Percentiles rank a stretch among this genome's conserved stretches.
phyloP scores from a whole-genome alignment of 805 yeast species.

The Yarrowia alimentaria region DNA sequence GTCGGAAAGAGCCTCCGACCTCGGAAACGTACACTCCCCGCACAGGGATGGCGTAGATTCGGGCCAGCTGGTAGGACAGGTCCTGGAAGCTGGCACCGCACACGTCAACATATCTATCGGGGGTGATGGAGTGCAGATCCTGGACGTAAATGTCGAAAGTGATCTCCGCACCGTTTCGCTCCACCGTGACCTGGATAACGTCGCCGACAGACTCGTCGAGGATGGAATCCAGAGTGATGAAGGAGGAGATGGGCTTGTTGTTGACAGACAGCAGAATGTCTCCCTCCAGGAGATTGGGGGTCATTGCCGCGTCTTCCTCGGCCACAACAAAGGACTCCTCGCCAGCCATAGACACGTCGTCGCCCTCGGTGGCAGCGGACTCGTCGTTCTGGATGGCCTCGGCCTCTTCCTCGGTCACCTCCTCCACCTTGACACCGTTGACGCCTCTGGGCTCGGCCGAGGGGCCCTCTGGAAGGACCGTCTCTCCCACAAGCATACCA shows the following conservation, averaged over 20 bases:
- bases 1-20: slow-evolving; percentile 69
- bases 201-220: slow-evolving; percentile 70
- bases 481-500: slow-evolving; percentile 80
- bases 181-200: slow-evolving; percentile 54
- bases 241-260: slow-evolving; percentile 61
- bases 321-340: slow-evolving; percentile 23
- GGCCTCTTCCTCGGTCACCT: slow-evolving; percentile 1
- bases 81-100: slow-evolving; percentile 87
- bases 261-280: slow-evolving; percentile 77
- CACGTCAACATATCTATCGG: slow-evolving; percentile 73
- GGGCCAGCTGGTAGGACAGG: slow-evolving; percentile 83
- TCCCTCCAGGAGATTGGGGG: slow-evolving; percentile 55
- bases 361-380: slow-evolving; percentile 7
- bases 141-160: slow-evolving; percentile 56
- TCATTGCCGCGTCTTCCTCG: slow-evolving; percentile 19
- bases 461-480: slow-evolving; percentile 82
- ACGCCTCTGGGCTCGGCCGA: slow-evolving; percentile 41
- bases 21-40: slow-evolving; percentile 77
- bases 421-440: slow-evolving; percentile 48
- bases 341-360: slow-evolving; percentile 19
- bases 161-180: slow-evolving; percentile 69
- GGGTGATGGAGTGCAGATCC: slow-evolving; percentile 79
- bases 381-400: slow-evolving; percentile 6
- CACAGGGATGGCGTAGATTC: slow-evolving; percentile 79
- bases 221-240: slow-evolving; percentile 78